Percentiles rank a stretch among this genome's conserved stretches.
Conservation (phyloP, 139 green algal genomes). For the Protoeuglena noctilucae region DNA sequence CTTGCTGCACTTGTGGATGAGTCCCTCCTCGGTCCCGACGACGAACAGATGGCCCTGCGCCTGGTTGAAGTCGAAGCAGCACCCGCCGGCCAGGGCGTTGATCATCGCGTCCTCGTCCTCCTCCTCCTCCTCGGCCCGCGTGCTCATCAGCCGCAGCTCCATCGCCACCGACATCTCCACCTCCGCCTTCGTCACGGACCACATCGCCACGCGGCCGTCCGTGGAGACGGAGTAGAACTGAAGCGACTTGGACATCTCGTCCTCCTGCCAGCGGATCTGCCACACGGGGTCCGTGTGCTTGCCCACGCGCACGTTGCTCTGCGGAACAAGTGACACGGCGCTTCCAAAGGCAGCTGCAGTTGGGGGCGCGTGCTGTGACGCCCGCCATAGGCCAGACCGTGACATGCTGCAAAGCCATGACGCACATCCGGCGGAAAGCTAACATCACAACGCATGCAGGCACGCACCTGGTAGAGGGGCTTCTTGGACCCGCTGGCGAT, state of each 20-base stretch:
- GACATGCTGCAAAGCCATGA: no score
- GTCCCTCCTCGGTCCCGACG: constrained; percentile 72
- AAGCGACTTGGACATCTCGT: constrained; percentile 31
- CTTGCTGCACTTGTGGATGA: constrained; percentile 74
- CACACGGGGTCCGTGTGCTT: constrained; percentile 82
- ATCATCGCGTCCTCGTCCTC: constrained; percentile 22
- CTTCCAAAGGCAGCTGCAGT: no score
- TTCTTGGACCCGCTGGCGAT: constrained; percentile 25
- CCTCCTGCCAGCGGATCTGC: constrained; percentile 52
- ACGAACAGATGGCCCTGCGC: constrained; percentile 50
- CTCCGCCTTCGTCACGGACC: constrained; percentile 69
- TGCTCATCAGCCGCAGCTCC: constrained; percentile 16
- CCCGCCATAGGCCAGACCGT: no score
- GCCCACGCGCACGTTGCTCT: constrained; percentile 24
- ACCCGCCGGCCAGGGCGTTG: constrained; percentile 36
- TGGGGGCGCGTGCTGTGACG: no score
- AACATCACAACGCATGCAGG: no score
- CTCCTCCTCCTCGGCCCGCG: constrained; percentile 5
- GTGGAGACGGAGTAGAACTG: constrained; percentile 38
- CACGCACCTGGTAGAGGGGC: constrained; percentile 36
- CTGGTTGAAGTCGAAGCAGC: constrained; percentile 78
- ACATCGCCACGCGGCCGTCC: constrained; percentile 65
- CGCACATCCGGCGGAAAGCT: no score
- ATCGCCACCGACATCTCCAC: constrained; percentile 31
- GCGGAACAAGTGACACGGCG: no score